Evolutionary conservation across 202 grass and related monocot species (phyloP).

Genomic region (Zizania palustris): DNA sequence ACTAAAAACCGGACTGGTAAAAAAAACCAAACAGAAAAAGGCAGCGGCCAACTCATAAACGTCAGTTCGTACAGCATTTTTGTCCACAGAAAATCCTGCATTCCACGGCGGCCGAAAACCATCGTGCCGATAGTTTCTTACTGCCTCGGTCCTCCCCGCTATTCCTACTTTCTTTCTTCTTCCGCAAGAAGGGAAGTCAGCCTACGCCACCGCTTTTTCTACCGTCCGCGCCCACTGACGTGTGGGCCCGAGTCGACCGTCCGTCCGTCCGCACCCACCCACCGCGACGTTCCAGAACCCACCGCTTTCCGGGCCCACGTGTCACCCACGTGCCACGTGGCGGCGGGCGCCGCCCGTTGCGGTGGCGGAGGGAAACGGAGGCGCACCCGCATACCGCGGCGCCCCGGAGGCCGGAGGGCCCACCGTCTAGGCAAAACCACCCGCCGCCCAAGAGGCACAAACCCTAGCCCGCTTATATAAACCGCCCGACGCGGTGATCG

Average conservation of each 20-base stretch:
- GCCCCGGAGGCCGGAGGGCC: constrained; percentile 4
- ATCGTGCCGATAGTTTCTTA: constrained; percentile 17
- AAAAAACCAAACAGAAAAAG: too few species aligned
- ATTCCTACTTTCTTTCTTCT: constrained; percentile 15
- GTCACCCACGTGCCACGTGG: not conserved
- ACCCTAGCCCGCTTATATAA: constrained; percentile 38
- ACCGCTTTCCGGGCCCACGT: not conserved
- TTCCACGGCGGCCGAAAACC: constrained; percentile 1
- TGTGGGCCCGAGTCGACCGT: constrained; percentile 42
- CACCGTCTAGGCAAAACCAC: not conserved
- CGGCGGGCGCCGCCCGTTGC: not conserved
- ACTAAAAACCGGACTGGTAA: too few species aligned
- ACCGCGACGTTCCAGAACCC: constrained; percentile 46
- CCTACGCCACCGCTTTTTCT: not conserved
- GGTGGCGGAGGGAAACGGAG: not conserved
- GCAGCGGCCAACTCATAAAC: not conserved
- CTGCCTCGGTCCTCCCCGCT: not conserved
- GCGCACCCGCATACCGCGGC: constrained; percentile 27
- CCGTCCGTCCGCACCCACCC: constrained; percentile 37
- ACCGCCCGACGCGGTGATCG: not conserved
- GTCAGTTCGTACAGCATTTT: not conserved
- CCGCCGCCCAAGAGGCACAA: not conserved
- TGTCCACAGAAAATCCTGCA: constrained; percentile 13
- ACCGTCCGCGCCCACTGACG: not conserved
- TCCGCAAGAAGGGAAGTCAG: constrained; percentile 40